Evolutionary conservation across 2,329 filamentous ascomycete species (phyloP), one percentile per base, ranked within the genome.

Genomic region (Paradendryphiella salina): DNA sequence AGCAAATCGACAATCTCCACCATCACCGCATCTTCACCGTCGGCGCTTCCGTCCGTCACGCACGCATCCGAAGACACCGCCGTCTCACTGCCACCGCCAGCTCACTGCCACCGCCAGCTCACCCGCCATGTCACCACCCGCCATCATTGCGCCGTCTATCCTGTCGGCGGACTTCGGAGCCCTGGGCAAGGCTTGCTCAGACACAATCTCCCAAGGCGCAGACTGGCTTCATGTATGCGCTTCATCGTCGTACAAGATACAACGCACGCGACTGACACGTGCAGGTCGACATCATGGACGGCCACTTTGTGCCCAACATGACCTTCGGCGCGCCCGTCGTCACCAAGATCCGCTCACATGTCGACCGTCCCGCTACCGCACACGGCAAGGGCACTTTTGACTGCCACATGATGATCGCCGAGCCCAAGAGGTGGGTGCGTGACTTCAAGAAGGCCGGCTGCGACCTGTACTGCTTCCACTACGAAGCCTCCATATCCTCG

Each of bases 341-440:
- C 37, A 93, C 90, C 63, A 96, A 93, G 79, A 94, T 99, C 66
- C 86, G 94, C 57, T 80, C 83, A 37, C 89, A 96, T 67, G 92
- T 99, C 65, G 86, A 90, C 50, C 81, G 82, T 62, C 92, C 91
- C 3, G 80, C 80, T 33, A 78, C 82, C 43, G 82, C 82, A 28
- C 80, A 87, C 61, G 91, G 89, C 45, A 88, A 86, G 64, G 94
- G 94, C 56, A 97, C 93, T 11, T 99, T 99, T 73, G 94, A 99
- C 76, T 99, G 94, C 82, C 94, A 99, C 77, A 97, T 99, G 94
- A 99, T 99, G 94, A 96, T 99, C 71, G 86, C 90, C 67, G 93
- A 99, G 92, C 94, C 94, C 62, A 95, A 97, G 81, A 92, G 91
- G 81, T 99, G 94, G 94, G 92, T 96, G 66, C 89, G 89, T 70